Percentiles rank a stretch among this genome's conserved stretches.
Evolutionary conservation across 352 stramenopile genomes (phyloP).

Genomic region (Pythium rishiriense): DNA sequence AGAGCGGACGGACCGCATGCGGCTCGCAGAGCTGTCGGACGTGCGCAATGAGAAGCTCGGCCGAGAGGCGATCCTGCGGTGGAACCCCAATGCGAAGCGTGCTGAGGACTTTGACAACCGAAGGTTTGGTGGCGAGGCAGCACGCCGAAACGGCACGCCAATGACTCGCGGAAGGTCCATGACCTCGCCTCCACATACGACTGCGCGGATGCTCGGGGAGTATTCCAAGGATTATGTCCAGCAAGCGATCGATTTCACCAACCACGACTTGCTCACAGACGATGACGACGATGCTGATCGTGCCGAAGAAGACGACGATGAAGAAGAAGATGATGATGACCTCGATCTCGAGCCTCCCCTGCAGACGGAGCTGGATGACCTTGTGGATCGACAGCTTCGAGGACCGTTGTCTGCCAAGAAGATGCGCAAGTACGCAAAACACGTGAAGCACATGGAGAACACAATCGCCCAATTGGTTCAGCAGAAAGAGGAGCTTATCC

Average conservation of each 20-base stretch:
- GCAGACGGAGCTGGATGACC: slow-evolving; percentile 13
- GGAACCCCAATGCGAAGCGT: slow-evolving; percentile 45
- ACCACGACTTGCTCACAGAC: slow-evolving; percentile 46
- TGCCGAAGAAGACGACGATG: slow-evolving; percentile 18
- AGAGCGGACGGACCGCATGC: slow-evolving; percentile 74
- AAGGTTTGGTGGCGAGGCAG: slow-evolving; percentile 20
- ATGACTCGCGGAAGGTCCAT: slow-evolving; percentile 21
- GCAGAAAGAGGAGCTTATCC: slow-evolving; percentile 72
- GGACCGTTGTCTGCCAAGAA: slow-evolving; percentile 42
- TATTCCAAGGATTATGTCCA: slow-evolving; percentile 77
- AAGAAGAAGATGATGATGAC: slow-evolving; percentile 26
- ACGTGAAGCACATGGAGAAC: slow-evolving; percentile 81
- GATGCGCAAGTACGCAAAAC: slow-evolving; percentile 44
- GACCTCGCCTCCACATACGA: slow-evolving; percentile 31
- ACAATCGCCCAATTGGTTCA: slow-evolving; percentile 77
- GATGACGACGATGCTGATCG: slow-evolving; percentile 31
- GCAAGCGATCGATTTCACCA: slow-evolving; percentile 71
- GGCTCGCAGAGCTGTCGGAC: slow-evolving; percentile 73
- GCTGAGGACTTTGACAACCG: slow-evolving; percentile 9
- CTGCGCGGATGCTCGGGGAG: slow-evolving; percentile 57
- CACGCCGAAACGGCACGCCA: slow-evolving; percentile 4
- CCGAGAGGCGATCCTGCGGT: slow-evolving; percentile 37
- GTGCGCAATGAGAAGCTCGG: slow-evolving; percentile 53
- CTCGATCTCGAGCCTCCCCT: slow-evolving; percentile 15
- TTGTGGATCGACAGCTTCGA: slow-evolving; percentile 21